Percentiles rank a stretch among this genome's conserved stretches.
phyloP scores from a whole-genome alignment of 257 asterid genomes.

The Petunia secreta region DNA sequence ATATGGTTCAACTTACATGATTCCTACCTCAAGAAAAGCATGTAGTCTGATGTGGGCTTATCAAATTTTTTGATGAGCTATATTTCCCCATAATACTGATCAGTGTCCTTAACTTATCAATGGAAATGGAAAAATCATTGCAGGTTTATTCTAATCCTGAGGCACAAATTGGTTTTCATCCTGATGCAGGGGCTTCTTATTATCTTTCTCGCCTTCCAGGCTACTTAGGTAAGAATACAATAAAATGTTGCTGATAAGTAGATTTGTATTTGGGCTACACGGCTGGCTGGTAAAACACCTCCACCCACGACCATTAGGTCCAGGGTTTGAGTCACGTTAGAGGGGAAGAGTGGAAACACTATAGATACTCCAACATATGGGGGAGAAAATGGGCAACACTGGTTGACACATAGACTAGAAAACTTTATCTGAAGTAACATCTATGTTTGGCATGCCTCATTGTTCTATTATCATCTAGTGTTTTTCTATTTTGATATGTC shows the following conservation, averaged over 20 bases:
- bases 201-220: constrained; percentile 99
- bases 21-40: constrained; percentile 6
- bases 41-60: background rate
- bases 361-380: no score
- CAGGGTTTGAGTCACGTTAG: no score
- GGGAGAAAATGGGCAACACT: background rate
- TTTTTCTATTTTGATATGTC: constrained; percentile 18
- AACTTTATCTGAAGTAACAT: background rate
- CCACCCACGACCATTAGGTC: no score
- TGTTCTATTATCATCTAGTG: constrained; percentile 8
- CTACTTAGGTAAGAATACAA: constrained; percentile 64
- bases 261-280: background rate
- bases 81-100: background rate
- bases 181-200: constrained; percentile 98
- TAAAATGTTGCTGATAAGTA: constrained; percentile 20
- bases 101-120: constrained; percentile 3
- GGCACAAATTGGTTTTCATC: constrained; percentile 95
- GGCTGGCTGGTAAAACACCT: no score
- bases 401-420: constrained; percentile 2
- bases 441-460: background rate
- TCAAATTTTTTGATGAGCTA: background rate
- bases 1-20: background rate
- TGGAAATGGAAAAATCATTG: constrained; percentile 26
- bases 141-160: constrained; percentile 88
- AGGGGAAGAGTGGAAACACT: no score